Conservation (phyloP, 1,139 yeast species). For the Lodderomyces theae region DNA sequence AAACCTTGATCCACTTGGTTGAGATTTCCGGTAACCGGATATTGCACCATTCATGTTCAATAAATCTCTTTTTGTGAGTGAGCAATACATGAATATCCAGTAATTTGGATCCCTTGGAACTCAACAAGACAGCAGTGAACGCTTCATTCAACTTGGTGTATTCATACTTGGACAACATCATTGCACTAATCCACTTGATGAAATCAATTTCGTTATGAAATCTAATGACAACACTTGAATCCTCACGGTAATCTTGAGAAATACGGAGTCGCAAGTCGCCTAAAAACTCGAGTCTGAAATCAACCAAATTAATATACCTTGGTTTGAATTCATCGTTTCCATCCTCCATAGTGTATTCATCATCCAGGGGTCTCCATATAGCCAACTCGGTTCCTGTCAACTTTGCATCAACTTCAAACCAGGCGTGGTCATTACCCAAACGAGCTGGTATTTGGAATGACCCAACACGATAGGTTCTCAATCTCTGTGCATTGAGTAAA, state of each 20-base stretch:
- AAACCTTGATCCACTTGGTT: slow-evolving; percentile 54
- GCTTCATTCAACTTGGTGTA: slow-evolving; percentile 52
- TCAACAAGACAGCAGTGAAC: slow-evolving; percentile 53
- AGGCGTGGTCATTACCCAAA: slow-evolving; percentile 18
- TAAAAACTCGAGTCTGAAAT: slow-evolving; percentile 33
- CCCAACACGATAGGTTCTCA: slow-evolving; percentile 39
- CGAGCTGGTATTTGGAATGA: slow-evolving; percentile 22
- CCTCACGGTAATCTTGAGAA: slow-evolving; percentile 37
- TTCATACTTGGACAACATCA: slow-evolving; percentile 49
- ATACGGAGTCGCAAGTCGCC: slow-evolving; percentile 29
- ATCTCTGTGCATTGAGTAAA: slow-evolving; percentile 40
- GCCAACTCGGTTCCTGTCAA: slow-evolving; percentile 53
- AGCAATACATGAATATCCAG: slow-evolving; percentile 54
- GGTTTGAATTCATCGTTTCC: slow-evolving; percentile 40
- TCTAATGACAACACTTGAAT: slow-evolving; percentile 31
- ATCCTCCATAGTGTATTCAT: slow-evolving; percentile 20
- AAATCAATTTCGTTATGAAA: slow-evolving; percentile 33
- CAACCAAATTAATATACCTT: slow-evolving; percentile 49
- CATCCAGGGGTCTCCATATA: slow-evolving; percentile 40
- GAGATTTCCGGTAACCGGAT: slow-evolving; percentile 54
- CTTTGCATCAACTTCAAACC: slow-evolving; percentile 44
- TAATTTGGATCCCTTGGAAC: slow-evolving; percentile 52
- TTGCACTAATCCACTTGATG: slow-evolving; percentile 44
- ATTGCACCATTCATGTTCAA: slow-evolving; percentile 56
- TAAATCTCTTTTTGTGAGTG: slow-evolving; percentile 43